A percentile compares a stretch with the other conserved stretches of the same genome.
These are phyloP conservation scores for Tothia fuscella DNA, from an alignment of 2,329 filamentous ascomycete species.

Conservation along the genomic window DNA sequence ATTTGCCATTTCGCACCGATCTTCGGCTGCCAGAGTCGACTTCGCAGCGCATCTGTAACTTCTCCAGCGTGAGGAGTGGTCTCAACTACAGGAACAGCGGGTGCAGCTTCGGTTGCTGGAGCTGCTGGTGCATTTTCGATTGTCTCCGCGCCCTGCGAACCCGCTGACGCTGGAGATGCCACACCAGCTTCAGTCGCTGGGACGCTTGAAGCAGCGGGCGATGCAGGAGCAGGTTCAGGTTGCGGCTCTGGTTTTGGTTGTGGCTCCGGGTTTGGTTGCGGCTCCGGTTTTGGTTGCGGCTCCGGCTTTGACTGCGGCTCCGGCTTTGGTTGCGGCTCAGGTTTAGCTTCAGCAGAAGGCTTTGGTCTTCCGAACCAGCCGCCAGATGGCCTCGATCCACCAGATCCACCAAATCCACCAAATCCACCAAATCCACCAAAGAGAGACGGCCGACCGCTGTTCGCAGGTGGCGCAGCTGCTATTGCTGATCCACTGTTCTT, in stretches of 20 bases:
- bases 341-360: neutral
- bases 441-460: too few species aligned
- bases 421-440: neutral
- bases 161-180: neutral
- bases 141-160: neutral
- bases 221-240: neutral
- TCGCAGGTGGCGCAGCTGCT: too few species aligned
- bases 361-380: neutral
- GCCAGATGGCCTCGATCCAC: neutral
- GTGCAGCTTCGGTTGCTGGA: neutral
- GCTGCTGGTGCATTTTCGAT: neutral
- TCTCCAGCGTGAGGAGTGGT: neutral
- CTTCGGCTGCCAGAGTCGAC: slow-evolving; percentile 39
- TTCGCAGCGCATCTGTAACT: slow-evolving; percentile 9
- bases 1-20: slow-evolving; percentile 50
- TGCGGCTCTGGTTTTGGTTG: neutral
- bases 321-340: neutral
- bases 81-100: neutral
- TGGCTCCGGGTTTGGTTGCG: neutral
- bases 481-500: too few species aligned
- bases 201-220: neutral
- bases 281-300: neutral
- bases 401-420: neutral
- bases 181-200: neutral
- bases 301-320: neutral